Evolutionary conservation across 768 basidiomycete species (phyloP).

Genomic region (Phlebiopsis flavidoalba): DNA sequence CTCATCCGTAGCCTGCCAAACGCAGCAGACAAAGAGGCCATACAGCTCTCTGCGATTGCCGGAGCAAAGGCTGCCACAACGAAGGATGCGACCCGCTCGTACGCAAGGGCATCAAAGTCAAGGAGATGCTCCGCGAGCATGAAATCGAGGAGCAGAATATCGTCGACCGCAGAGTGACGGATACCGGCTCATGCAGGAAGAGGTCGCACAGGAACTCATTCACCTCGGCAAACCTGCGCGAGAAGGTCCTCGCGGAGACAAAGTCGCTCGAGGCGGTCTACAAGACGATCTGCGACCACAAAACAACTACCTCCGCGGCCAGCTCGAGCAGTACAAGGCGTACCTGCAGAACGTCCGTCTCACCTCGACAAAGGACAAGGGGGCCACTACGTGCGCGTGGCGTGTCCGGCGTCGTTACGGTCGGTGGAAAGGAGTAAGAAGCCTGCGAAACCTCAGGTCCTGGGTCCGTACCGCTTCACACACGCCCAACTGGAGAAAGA

Average conservation of each 20-base stretch:
- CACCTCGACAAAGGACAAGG: slow-evolving; percentile 85
- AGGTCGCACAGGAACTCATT: slow-evolving; percentile 90
- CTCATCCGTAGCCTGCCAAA: slow-evolving; percentile 92
- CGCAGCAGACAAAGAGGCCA: slow-evolving; percentile 80
- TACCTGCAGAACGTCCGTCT: slow-evolving; percentile 97
- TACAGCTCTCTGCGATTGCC: slow-evolving; percentile 89
- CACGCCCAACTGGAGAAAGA: slow-evolving; percentile 99
- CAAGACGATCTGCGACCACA: slow-evolving; percentile 99
- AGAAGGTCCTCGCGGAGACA: slow-evolving; percentile 92
- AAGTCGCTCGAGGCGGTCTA: slow-evolving; percentile 93
- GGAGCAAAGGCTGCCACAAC: no score
- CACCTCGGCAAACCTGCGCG: slow-evolving; percentile 92
- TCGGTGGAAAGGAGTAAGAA: slow-evolving; percentile 99
- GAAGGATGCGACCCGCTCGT: slow-evolving; percentile 65
- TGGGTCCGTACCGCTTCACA: slow-evolving; percentile 96
- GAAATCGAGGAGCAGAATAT: slow-evolving; percentile 88
- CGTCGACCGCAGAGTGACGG: slow-evolving; percentile 77
- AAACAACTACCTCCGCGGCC: slow-evolving; percentile 92
- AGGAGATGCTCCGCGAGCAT: slow-evolving; percentile 96
- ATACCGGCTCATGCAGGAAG: slow-evolving; percentile 95
- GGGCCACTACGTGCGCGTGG: slow-evolving; percentile 84
- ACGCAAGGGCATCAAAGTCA: slow-evolving; percentile 97
- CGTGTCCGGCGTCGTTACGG: slow-evolving; percentile 91
- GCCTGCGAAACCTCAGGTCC: slow-evolving; percentile 72
- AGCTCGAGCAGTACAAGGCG: slow-evolving; percentile 99